Evolutionary conservation across 1,284 basidiomycete genomes (phyloP).

Genomic region (Puccinia hordei): DNA sequence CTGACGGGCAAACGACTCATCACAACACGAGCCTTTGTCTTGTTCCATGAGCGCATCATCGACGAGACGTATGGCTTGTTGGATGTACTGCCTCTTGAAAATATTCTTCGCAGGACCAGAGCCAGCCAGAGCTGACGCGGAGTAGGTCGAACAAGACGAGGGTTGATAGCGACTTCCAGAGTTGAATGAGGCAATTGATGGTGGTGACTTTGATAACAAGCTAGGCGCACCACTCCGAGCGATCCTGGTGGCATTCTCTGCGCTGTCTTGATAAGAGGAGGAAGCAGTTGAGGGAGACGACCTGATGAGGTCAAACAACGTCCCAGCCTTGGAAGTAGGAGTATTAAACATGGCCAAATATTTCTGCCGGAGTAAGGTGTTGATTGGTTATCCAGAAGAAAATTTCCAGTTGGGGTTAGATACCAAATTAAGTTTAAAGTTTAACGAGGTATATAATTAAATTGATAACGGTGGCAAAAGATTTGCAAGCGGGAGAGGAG

Average conservation of each 20-base stretch:
- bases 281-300: conserved; percentile 20
- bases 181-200: conserved; percentile 33
- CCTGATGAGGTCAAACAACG: conserved; percentile 26
- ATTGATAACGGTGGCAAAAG: neutral
- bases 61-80: conserved; percentile 35
- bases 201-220: conserved; percentile 1
- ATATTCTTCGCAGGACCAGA: neutral
- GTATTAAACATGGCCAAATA: conserved; percentile 12
- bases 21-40: conserved; percentile 37
- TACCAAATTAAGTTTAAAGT: neutral
- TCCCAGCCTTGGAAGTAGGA: conserved; percentile 19
- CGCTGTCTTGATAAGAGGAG: conserved; percentile 5
- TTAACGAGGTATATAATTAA: neutral
- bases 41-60: conserved; percentile 40
- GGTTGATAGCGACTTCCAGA: conserved; percentile 30
- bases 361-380: neutral
- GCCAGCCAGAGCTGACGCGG: conserved; percentile 9
- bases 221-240: conserved; percentile 5
- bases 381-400: neutral
- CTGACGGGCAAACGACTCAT: conserved; percentile 33
- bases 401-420: neutral
- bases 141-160: conserved; percentile 31
- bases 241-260: neutral
- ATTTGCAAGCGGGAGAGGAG: neutral
- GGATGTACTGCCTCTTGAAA: conserved; percentile 36